Evolutionary conservation across 306 rosid genomes (phyloP).

Genomic region (Hippophae tibetana): DNA sequence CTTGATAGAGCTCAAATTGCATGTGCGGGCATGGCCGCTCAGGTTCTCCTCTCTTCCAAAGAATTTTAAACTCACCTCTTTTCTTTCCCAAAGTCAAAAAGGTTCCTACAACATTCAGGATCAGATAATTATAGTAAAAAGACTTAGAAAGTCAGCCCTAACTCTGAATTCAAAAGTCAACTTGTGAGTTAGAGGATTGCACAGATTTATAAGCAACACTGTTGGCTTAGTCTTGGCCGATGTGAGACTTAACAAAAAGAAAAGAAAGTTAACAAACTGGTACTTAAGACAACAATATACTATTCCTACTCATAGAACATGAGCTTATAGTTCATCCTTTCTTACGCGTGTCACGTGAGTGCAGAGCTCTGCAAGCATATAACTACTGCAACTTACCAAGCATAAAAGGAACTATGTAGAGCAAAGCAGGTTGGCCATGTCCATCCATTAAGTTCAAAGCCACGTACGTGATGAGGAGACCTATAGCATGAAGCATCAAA

Average conservation of each 20-base stretch:
- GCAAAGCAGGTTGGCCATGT: conserved; percentile 96
- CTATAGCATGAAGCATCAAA: conserved; percentile 29
- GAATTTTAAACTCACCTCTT: conserved; percentile 79
- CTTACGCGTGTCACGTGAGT: background rate
- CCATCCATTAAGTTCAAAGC: conserved; percentile 99
- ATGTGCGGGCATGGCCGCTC: conserved; percentile 75
- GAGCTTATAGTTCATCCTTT: background rate
- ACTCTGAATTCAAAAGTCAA: too few species aligned
- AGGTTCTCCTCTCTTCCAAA: conserved; percentile 93
- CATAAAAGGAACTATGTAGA: conserved; percentile 91
- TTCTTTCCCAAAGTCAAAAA: conserved; percentile 81
- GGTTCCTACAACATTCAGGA: conserved; percentile 47
- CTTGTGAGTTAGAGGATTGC: too few species aligned
- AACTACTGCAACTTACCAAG: conserved; percentile 51
- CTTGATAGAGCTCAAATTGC: conserved; percentile 40
- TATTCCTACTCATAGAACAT: background rate
- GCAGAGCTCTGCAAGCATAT: background rate
- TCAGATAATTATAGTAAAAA: background rate
- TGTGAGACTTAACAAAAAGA: too few species aligned
- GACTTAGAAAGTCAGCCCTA: too few species aligned
- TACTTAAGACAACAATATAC: background rate
- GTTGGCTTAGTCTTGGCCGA: too few species aligned
- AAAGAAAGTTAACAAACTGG: conserved; percentile 6
- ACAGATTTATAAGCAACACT: too few species aligned
- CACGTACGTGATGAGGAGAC: conserved; percentile 84